A percentile compares a stretch with the other conserved stretches of the same genome.
Conservation (phyloP, 805 yeast species). For the Metschnikowia drakensbergensis region DNA sequence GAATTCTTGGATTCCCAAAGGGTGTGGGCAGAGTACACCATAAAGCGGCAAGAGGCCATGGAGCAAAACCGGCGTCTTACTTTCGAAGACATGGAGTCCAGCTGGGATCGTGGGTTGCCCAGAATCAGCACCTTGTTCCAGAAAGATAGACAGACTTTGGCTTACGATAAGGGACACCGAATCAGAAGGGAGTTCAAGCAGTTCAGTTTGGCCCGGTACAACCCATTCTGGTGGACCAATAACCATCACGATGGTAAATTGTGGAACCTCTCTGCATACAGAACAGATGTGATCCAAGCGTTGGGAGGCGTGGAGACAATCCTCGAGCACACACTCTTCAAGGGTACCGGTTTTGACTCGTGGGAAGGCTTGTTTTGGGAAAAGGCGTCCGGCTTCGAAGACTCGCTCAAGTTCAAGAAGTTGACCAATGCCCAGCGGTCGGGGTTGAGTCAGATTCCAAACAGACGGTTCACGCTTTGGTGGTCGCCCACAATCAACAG, state of each 20-base stretch:
- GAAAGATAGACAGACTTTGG: conserved; percentile 89
- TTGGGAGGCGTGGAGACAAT: conserved; percentile 97
- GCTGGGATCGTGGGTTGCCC: conserved; percentile 97
- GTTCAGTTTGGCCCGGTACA: conserved; percentile 64
- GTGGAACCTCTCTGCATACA: conserved; percentile 89
- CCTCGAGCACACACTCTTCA: conserved; percentile 88
- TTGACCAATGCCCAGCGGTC: conserved; percentile 96
- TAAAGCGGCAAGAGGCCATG: conserved; percentile 80
- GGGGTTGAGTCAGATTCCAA: conserved; percentile 96
- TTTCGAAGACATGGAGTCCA: conserved; percentile 88
- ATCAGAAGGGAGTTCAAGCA: conserved; percentile 74
- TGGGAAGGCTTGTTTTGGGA: conserved; percentile 99
- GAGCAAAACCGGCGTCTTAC: conserved; percentile 83
- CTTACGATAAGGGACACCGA: conserved; percentile 92
- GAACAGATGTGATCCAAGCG: conserved; percentile 95
- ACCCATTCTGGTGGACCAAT: conserved; percentile 97
- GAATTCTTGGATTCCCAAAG: conserved; percentile 91
- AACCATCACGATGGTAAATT: conserved; percentile 91
- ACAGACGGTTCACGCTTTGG: conserved; percentile 95
- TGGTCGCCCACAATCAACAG: conserved; percentile 99
- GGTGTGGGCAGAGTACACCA: conserved; percentile 97
- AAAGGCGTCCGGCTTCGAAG: conserved; percentile 95
- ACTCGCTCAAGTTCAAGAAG: conserved; percentile 88
- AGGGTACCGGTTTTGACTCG: conserved; percentile 94
- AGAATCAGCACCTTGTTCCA: conserved; percentile 93